Evolutionary conservation across 2,329 filamentous ascomycete species (phyloP), one percentile per base, ranked within the genome.

Genomic region (Sarocladium kiliense): DNA sequence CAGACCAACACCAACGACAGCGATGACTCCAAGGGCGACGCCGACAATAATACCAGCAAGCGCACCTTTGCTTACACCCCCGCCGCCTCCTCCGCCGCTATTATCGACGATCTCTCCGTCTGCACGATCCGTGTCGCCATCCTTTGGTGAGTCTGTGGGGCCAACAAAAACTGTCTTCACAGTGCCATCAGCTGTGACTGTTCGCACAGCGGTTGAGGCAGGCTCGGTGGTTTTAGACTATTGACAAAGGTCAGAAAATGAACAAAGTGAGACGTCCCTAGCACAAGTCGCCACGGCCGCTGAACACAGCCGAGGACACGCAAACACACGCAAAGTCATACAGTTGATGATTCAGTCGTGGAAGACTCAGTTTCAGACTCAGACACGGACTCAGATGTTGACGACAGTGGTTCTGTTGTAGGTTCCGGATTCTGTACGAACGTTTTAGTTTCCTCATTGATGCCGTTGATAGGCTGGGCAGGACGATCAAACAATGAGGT

Each of bases 81-180:
- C 57, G 3, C 55, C 47, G 16, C 53, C 54, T 18, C 53, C 57
- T 39, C 51, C 53, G 6, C 64, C 64, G 11, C 59, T 58, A 3
- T 61, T 62, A 5, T 65, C 60, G 7, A 51, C 44, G 12, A 54
- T 55, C 37, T 58, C 55, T 16, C 53, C 58, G 18, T 57, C 56
- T 2, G 56, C 56, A 7, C 58, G 26, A 7, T 53, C 44, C 11
- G 54, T 56, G 39, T 58, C 55, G 37, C 55, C 55, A 41, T 61
- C 61, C 27, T 62, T 55, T 12, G 56, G 59, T 11, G 58, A 42
- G 16, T 58, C 58, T 1, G 76, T 76, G 0, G 80, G 79, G 6
- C 72, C 72, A 16, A 80, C 73, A 1, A 79, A 83, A 2, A 86
- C 75, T 1, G 81, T 85, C 56, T 73, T 75, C 21, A 83, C 69